phyloP scores from a whole-genome alignment of 495 filamentous ascomycete genomes.

The Glarea lozoyensis region DNA sequence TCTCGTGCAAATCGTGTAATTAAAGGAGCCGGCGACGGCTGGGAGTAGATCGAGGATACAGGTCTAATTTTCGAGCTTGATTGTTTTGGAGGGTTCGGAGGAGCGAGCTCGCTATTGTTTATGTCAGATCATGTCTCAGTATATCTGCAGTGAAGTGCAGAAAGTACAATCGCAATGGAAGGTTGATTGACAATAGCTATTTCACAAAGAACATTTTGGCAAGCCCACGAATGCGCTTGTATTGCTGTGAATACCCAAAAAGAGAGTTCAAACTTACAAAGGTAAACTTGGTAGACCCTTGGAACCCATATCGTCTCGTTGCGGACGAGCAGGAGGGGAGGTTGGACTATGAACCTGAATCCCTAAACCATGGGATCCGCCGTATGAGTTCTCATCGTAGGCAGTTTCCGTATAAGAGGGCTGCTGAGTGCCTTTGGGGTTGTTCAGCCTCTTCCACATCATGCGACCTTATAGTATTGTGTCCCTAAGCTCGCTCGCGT shows the following conservation, averaged over 20 bases:
- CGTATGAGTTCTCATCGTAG: constrained; percentile 8
- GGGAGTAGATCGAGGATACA: constrained; percentile 19
- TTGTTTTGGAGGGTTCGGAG: constrained; percentile 4
- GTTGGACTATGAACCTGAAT: constrained; percentile 5
- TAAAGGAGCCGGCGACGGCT: constrained; percentile 8
- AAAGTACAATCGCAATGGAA: too few species aligned
- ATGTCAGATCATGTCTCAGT: too few species aligned
- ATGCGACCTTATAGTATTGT: constrained; percentile 4
- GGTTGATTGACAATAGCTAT: too few species aligned
- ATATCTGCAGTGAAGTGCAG: too few species aligned
- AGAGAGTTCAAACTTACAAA: constrained; percentile 12
- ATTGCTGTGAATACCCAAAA: background rate
- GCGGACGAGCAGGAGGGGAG: constrained; percentile 6
- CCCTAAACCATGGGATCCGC: constrained; percentile 1
- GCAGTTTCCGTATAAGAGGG: constrained; percentile 4
- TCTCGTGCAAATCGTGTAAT: constrained; percentile 8
- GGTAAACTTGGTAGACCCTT: constrained; percentile 11
- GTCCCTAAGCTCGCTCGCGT: constrained; percentile 5
- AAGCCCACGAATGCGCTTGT: too few species aligned
- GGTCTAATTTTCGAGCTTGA: constrained; percentile 17
- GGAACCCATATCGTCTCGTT: constrained; percentile 6
- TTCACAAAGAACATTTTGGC: too few species aligned
- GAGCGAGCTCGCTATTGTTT: constrained; percentile 5
- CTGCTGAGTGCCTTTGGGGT: constrained; percentile 11
- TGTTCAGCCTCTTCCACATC: constrained; percentile 23